Evolutionary conservation across 805 yeast species (phyloP), one percentile per base, ranked within the genome.

Genomic region (Lipomyces oligophaga): DNA sequence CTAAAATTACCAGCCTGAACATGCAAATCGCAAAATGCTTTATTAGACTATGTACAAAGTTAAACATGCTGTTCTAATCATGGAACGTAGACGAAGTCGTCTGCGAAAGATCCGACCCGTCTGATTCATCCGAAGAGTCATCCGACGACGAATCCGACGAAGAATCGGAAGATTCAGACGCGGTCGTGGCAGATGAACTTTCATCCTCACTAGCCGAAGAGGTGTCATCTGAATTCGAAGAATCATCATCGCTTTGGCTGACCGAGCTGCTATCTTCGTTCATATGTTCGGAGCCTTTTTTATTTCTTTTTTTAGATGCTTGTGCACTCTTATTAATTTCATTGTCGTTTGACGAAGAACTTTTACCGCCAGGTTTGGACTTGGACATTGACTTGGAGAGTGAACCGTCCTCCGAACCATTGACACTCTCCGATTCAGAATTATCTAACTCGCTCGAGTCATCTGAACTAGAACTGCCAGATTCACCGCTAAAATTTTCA

Each of bases 81-180:
- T n/a, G n/a, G n/a, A n/a, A 33, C 24, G 43, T 38, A n/a, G 16
- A 20, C 21, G 47, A 43, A 5, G 15, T 33, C 33, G 48, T 38
- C n/a, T 25, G 28, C 5, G 34, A 19, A 15, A 34, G 18, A 19
- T 21, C 10, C 10, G 6, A 8, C 32, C 7, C 10, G 5, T 36
- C 18, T 15, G 27, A 7, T 18, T 19, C 4, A 5, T 6, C 27
- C 26, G 38, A 21, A 22, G 18, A n/a, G 6, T 15, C 13, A 8
- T 40, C 35, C 11, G 44, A 41, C 11, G 30, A 26, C 13, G 34
- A 7, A 11, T 8, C 8, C 26, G 38, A 31, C 15, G 44, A 41
- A 16, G 24, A 8, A 33, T 33, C 31, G 21, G 43, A 22, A 5
- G 30, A 26, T 10, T n/a, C 16, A 5, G 33, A 10, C 38, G 41